Evolutionary conservation across 1,284 basidiomycete genomes (phyloP), one percentile per base, ranked within the genome.

Genomic region (Fomitopsis palustris): DNA sequence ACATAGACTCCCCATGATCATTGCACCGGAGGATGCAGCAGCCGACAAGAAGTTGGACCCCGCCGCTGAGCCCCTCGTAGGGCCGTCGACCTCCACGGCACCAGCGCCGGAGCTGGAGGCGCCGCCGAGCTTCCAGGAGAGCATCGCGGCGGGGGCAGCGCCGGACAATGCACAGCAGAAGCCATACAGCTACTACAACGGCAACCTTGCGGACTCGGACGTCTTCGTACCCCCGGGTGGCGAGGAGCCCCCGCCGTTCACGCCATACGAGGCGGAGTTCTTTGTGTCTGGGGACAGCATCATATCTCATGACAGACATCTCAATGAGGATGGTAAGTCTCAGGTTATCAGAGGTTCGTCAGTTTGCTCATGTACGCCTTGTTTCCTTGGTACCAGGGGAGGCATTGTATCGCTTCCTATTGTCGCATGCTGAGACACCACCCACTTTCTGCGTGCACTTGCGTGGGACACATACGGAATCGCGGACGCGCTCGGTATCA

Each of bases 391-490:
- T 61, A 77, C 23, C 60, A 88, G 85, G 87, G 53, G 88, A 90
- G 70, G 88, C 88, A 0, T 76, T 90, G 8, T 89, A 88, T 68
- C 83, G 87, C 49, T 91, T 91, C 71, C 73, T 91, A 6, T 77
- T 90, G 16, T 78, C 80, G 2, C 83, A 87, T 53, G 77, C 85
- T 1, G 69, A 71, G 29, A 72, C 66, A 4, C 75, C 73, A 2
- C 89, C 88, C 4, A 73, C 67, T 16, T 77, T 83, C 61, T 70
- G 75, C 39, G 66, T 90, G 6, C 81, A 79, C 47, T 81, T 82
- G 63, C 72, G 72, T 17, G 89, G 88, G 2, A 80, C 80, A 0
- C 89, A 90, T 65, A 63, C 70, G 2, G 88, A 91, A 66, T 77
- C 75, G 16, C 81, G 75, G 42, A 75, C 76, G 0, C 82, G 81